Evolutionary conservation across 495 filamentous ascomycete genomes (phyloP).

Genomic region (Trichoderma asperelloides): DNA sequence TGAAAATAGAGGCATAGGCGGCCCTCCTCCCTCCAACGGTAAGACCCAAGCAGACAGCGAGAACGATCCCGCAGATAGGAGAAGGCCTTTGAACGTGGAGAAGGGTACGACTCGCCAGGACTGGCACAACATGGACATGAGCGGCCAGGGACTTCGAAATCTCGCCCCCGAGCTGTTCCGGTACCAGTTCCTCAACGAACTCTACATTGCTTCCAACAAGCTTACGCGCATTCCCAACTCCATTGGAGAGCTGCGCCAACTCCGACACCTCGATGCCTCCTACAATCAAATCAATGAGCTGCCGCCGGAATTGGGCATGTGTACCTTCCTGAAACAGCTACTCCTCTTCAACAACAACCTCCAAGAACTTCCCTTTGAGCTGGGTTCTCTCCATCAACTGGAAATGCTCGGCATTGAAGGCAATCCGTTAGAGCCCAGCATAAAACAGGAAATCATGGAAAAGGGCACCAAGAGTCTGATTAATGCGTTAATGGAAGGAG

Average conservation of each 20-base stretch:
- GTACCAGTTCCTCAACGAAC: slow-evolving; percentile 77
- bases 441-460: slow-evolving; percentile 71
- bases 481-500: slow-evolving; percentile 68
- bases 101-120: slow-evolving; percentile 58
- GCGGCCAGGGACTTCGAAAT: slow-evolving; percentile 81
- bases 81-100: slow-evolving; percentile 45
- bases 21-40: slow-evolving; percentile 20
- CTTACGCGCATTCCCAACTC: slow-evolving; percentile 63
- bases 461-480: slow-evolving; percentile 81
- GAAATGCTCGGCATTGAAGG: slow-evolving; percentile 88
- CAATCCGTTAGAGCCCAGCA: slow-evolving; percentile 65
- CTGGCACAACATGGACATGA: slow-evolving; percentile 87
- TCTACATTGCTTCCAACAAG: slow-evolving; percentile 89
- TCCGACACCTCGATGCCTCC: slow-evolving; percentile 78
- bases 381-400: slow-evolving; percentile 78
- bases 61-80: slow-evolving; percentile 56
- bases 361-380: slow-evolving; percentile 67
- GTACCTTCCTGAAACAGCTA: slow-evolving; percentile 72
- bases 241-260: slow-evolving; percentile 69
- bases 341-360: slow-evolving; percentile 85
- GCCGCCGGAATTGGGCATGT: slow-evolving; percentile 91
- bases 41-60: slow-evolving; percentile 39
- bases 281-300: slow-evolving; percentile 76
- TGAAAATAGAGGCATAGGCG: slow-evolving; percentile 51
- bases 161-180: slow-evolving; percentile 68